Base-by-base conservation (phyloP, 495 filamentous ascomycete genomes). In the Pyronema domesticum region DNA sequence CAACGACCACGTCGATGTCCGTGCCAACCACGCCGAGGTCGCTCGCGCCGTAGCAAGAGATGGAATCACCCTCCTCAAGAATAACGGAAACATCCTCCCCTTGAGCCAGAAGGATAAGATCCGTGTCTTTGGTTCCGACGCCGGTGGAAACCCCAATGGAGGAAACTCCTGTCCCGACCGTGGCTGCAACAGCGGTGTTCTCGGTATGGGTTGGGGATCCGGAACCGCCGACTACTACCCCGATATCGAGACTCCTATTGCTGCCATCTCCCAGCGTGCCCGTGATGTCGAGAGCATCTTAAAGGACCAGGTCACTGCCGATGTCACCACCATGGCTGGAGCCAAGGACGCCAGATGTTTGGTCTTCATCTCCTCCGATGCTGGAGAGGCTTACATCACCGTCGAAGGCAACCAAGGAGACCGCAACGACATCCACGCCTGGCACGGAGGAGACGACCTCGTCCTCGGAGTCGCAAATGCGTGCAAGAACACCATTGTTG, bases 31-130 rank as follows among this genome's bases (percentile, higher is more conserved):
- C 63, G 78, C 71, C 9, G 60, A 65, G 17, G 67, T 85, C 47
- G 88, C 93, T 57, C 77, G 87, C 19, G 75, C 82, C 58, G 74
- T 85, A 37, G 89, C 79, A 6, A 76, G 81, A 9, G 79, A 81
- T 55, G 86, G 82, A 40, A 88, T 80, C 14, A 89, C 95, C 0
- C 74, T 98, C 1, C 71, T 98, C 49, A 98, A 96, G 75, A 96
- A 95, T 69, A 70, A 68, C 1, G 71, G 76, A 14, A 78, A 80
- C 45, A 75, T 75, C 13, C 75, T 98, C 17, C 91, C 91, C 1
- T 71, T 95, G 48, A 81, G 76, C 30, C 76, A 80, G 35, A 85
- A 87, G 55, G 80, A 75, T 54, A 80, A 82, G 49, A 76, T 89
- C 14, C 85, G 76, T 9, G 77, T 96, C n/a, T 76, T 95, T 57